These are phyloP conservation scores for Auricularia heimuer DNA, from an alignment of 768 basidiomycete genomes.

Conservation along the genomic window DNA sequence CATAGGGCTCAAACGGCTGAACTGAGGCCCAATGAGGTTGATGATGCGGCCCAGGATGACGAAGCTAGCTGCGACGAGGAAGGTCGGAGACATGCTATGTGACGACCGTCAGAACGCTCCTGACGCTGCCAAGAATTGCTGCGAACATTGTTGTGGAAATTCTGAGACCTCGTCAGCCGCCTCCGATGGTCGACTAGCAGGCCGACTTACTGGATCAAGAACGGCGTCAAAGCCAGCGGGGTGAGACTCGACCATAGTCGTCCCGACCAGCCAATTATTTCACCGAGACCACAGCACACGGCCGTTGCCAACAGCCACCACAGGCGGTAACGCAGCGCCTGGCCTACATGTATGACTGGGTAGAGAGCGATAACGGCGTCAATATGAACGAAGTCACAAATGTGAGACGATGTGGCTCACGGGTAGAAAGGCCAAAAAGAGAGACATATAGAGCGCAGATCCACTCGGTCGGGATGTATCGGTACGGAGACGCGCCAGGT, in stretches of 20 bases:
- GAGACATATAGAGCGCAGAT: slow-evolving; percentile 30
- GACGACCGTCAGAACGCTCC: not conserved
- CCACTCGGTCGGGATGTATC: slow-evolving; percentile 31
- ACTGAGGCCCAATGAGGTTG: slow-evolving; percentile 12
- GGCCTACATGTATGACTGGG: slow-evolving; percentile 36
- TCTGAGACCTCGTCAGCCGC: slow-evolving; percentile 19
- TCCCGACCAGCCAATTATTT: slow-evolving; percentile 47
- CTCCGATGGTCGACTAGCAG: no score
- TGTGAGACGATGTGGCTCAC: slow-evolving; percentile 17
- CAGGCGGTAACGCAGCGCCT: slow-evolving; percentile 33
- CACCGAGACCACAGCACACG: slow-evolving; percentile 36
- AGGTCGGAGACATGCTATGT: slow-evolving; percentile 12
- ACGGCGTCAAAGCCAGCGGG: slow-evolving; percentile 19
- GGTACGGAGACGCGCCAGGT: slow-evolving; percentile 22
- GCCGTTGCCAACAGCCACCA: slow-evolving; percentile 48
- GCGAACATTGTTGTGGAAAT: slow-evolving; percentile 36
- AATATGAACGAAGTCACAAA: no score
- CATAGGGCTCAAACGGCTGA: slow-evolving; percentile 13
- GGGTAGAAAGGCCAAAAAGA: slow-evolving; percentile 31
- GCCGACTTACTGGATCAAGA: slow-evolving; percentile 32
- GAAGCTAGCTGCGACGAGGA: slow-evolving; percentile 13
- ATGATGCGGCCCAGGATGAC: slow-evolving; percentile 13
- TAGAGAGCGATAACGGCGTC: not conserved
- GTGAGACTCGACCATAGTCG: slow-evolving; percentile 39
- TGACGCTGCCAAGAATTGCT: not conserved